Conservation (phyloP, 73 alveolate genomes). For the Halteria grandinella region DNA sequence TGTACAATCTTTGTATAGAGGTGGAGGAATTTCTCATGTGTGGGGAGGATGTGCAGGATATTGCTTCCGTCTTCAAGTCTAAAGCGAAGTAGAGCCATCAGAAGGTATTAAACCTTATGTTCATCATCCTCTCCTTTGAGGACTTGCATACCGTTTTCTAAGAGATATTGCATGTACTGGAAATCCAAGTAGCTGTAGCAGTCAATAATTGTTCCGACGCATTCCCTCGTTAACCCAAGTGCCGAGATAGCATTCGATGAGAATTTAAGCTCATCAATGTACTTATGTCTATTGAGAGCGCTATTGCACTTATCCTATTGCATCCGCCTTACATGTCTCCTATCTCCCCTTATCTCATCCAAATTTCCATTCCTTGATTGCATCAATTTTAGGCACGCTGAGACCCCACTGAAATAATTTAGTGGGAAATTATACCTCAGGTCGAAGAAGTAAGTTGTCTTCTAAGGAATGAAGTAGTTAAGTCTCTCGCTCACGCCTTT, state of each 20-base stretch:
- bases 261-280: conserved; percentile 42
- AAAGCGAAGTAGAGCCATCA: neutral
- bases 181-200: conserved; percentile 16
- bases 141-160: neutral
- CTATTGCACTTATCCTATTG: too few species aligned
- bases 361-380: too few species aligned
- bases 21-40: conserved; percentile 6
- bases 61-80: conserved; percentile 26
- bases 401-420: conserved; percentile 15
- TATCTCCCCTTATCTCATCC: too few species aligned
- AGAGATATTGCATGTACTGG: neutral
- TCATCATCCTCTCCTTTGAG: neutral
- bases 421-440: conserved; percentile 32
- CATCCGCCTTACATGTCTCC: too few species aligned
- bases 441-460: conserved; percentile 3
- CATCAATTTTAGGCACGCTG: conserved; percentile 36
- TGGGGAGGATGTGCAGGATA: conserved; percentile 24
- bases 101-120: neutral
- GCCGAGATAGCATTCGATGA: neutral
- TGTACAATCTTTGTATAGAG: neutral
- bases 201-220: neutral
- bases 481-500: conserved; percentile 27
- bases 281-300: too few species aligned
- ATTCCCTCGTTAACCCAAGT: conserved; percentile 20
- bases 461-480: conserved; percentile 17